These are phyloP conservation scores for Tilletia setariae DNA, from an alignment of 1,284 basidiomycete species.

Conservation along the genomic window DNA sequence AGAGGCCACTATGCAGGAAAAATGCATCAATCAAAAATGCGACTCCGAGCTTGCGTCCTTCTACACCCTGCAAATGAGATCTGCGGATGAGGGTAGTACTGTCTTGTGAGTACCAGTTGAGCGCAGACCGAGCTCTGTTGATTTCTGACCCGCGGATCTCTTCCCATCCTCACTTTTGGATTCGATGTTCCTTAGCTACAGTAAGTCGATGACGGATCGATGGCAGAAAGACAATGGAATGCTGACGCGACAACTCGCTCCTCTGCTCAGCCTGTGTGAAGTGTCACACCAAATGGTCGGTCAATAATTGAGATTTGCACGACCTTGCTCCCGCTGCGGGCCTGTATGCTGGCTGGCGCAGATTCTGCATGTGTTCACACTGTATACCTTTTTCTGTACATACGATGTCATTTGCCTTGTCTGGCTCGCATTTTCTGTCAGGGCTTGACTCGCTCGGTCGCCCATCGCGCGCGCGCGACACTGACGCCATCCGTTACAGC, in stretches of 20 bases:
- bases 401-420: too few relatives aligned
- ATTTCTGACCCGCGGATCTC: not conserved
- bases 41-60: constrained; percentile 2
- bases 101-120: not conserved
- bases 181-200: not conserved
- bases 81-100: constrained; percentile 5
- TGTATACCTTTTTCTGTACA: too few relatives aligned
- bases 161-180: not conserved
- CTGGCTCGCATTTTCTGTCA: too few relatives aligned
- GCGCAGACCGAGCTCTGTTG: not conserved
- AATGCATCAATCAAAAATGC: constrained; percentile 11
- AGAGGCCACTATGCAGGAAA: constrained; percentile 12
- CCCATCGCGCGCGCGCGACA: too few relatives aligned
- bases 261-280: constrained; percentile 2
- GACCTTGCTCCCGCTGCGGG: not conserved
- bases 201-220: not conserved
- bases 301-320: not conserved
- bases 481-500: too few relatives aligned
- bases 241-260: not conserved
- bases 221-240: not conserved
- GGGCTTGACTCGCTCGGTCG: too few relatives aligned
- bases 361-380: too few relatives aligned
- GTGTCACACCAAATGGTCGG: constrained; percentile 10
- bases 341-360: too few relatives aligned
- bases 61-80: constrained; percentile 11